Base-by-base conservation (phyloP, 1,284 basidiomycete genomes). In the Agroathelia rolfsii region DNA sequence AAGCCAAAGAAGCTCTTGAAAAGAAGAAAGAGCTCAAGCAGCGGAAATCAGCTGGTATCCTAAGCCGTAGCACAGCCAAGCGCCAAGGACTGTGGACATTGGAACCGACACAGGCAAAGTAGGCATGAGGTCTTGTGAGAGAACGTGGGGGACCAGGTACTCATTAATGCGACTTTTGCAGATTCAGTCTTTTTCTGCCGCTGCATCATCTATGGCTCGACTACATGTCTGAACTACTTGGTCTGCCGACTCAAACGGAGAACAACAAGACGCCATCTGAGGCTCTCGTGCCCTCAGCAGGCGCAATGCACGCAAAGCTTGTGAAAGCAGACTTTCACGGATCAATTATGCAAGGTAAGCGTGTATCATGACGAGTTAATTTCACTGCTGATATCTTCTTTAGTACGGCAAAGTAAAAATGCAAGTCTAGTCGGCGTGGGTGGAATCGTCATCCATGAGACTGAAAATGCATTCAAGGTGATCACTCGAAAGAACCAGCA, bases 281-380 rank as follows among this genome's bases (percentile, higher is more conserved):
- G n/a, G n/a, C n/a, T n/a, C n/a, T n/a, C 26, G 66, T 73, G 53
- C 77, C 76, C 0, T 62, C 49, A 37, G 59, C 69, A 1, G 58
- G 69, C 5, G 57, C 60, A 1, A 77, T 86, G 67, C 80, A 86
- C 38, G 67, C 74, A 0, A 90, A 88, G 47, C 61, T 92, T 1
- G 68, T 88, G 23, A 92, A 90, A 48, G 86, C 88, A 0, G 88
- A 92, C 52, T 77, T 86, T 37, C 78, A 85, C 44, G 87, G 88
- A 1, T 77, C 79, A 8, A 62, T 84, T 18, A 59, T 92, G 38
- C 73, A 68, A 24, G 83, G 87, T 82, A 41, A 7, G 66, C 53
- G 2, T n/a, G n/a, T n/a, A n/a, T n/a, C n/a, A n/a, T n/a, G n/a
- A n/a, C n/a, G n/a, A n/a, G n/a, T n/a, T n/a, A n/a, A n/a, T n/a